Conservation (phyloP, 2,329 filamentous ascomycete species). For the Penicillium sp. region DNA sequence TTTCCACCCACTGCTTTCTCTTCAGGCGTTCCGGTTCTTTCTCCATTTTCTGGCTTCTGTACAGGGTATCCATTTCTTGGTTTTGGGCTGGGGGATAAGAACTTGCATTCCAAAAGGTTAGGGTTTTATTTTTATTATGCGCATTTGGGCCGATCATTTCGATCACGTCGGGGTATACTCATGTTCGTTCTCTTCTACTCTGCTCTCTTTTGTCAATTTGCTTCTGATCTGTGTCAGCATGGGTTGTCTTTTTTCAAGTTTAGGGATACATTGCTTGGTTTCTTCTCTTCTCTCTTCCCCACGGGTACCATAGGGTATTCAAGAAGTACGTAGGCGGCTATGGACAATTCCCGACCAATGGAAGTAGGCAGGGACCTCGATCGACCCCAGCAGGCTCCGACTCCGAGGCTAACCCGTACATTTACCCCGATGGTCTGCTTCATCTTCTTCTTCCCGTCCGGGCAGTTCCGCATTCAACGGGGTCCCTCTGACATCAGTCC, state of each 20-base stretch:
- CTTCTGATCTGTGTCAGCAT: background rate
- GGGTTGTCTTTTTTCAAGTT: background rate
- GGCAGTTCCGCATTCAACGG: constrained; percentile 33
- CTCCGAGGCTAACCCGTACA: constrained; percentile 23
- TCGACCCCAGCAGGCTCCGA: constrained; percentile 25
- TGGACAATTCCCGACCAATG: constrained; percentile 19
- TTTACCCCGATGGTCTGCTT: background rate
- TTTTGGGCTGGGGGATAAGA: constrained; percentile 2
- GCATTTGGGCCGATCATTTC: constrained; percentile 10
- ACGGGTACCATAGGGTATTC: constrained; percentile 8
- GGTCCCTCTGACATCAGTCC: constrained; percentile 45
- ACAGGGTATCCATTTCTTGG: constrained; percentile 11
- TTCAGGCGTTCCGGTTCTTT: constrained; percentile 22
- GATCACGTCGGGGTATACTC: background rate
- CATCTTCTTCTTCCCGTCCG: constrained; percentile 11
- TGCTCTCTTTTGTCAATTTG: background rate
- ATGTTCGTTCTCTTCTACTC: constrained; percentile 2
- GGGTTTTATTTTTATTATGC: constrained; percentile 6
- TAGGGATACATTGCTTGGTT: constrained; percentile 5
- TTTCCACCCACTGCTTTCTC: constrained; percentile 11
- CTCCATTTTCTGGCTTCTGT: constrained; percentile 18
- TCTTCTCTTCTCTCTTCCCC: constrained; percentile 4
- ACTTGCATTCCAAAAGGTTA: constrained; percentile 21
- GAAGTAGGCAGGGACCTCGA: no score
- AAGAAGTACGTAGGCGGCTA: constrained; percentile 17